Base-by-base conservation (phyloP, 225 moss, liverwort and hornwort genomes). In the Marchantia paleacea region DNA sequence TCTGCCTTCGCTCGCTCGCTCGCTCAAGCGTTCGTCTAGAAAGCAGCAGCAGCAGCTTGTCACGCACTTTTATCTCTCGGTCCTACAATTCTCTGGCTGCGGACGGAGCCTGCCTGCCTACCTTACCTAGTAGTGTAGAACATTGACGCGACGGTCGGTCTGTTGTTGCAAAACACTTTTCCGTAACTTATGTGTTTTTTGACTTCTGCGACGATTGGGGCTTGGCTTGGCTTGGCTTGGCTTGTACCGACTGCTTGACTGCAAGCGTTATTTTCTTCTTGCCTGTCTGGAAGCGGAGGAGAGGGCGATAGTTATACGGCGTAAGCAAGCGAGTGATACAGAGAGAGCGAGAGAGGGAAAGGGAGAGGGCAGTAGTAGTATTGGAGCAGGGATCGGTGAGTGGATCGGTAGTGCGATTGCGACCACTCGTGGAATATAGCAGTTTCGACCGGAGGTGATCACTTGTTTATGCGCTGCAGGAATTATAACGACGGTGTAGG, bases 151-250 rank as follows among this genome's bases (percentile, higher is more conserved):
- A 60, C 55, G 70, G 63, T 64, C 50, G 24, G 13, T 77, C 49
- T 77, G 62, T 75, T 75, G 55, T 16, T 24, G 63, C 52, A 29
- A 48, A 22, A 64, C 28, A 52, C 62, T 25, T 64, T 19, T 22
- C 47, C 77, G 52, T 63, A 77, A 77, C 63, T 77, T 77, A 63
- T 77, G 73, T 73, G 61, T 61, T 48, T 62, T 39, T 77, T 75
- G 75, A 77, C 62, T 77, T 62, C 16, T 64, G 77, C 77, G 49
- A 77, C 62, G 77, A 70, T 62, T 77, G 77, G 61, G 48, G 52
- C 72, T 50, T 52, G 77, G 47, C 24, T 64, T 29, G 28, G 52
- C 72, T 50, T 52, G 48, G 52, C 72, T 50, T 52, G 77, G 47
- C 24, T 64, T 29, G 55, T 20, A 76, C 54, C 72, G 72, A 60